Evolutionary conservation across 2,329 filamentous ascomycete species (phyloP), one percentile per base, ranked within the genome.

Genomic region (Mycosphaerella sp.): DNA sequence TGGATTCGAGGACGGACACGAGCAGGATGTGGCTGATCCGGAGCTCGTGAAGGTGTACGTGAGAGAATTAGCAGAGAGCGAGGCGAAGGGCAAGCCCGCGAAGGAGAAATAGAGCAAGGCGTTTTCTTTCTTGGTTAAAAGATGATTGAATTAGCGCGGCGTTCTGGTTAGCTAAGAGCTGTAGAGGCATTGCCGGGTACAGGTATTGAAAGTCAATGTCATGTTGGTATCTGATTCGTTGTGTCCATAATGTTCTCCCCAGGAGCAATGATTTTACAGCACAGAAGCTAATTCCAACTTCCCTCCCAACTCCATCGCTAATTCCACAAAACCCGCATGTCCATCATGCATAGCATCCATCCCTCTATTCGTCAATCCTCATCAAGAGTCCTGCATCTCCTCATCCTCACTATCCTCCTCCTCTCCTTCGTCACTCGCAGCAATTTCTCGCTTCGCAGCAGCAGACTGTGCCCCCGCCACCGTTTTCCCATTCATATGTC

Each of bases 1-100:
- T 0, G 89, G 89, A 1, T 95, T 95, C 65, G 90, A 95, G 74
- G 82, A 95, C 60, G 89, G 87, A 3, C 85, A 88, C 72, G 87
- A 95, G 62, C 85, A 93, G 61, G 86, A 89, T 55, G 78, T 76
- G 38, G 82, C 83, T 0, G 83, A 85, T 57, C 89, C 89, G 6
- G 79, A 83, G 50, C 82, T 70, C 29, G 75, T 92, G 4, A 86
- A 85, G 64, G 80, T 98, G 31, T 83, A 87, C 67, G 80, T 98
- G 29, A 79, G 92, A 56, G 89, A 95, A 73, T 76, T 98, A 49
- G 83, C 85, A 5, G 90, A 95, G 65, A 87, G 82, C 7, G 93
- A 98, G 73, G 90, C 91, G 4, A 90, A 91, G 73, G 86, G 55
- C 26, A 62, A 62, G 51, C 53, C 58, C 11, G 60, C 56, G 47